Base-by-base conservation (phyloP, 129 eudicot species). In the Kitagawia praeruptora region DNA sequence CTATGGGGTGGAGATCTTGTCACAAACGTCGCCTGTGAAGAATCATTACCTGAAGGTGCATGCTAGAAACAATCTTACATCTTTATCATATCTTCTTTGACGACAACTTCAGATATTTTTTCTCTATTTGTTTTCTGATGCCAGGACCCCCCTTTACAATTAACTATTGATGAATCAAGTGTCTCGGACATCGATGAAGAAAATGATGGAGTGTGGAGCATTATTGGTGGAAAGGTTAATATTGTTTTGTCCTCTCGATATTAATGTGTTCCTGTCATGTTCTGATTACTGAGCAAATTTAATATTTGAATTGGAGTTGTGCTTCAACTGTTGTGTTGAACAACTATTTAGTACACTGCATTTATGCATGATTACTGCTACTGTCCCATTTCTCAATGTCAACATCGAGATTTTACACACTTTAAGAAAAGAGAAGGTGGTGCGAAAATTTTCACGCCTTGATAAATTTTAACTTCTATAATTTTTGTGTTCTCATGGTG, bases 221-320 rank as follows among this genome's bases (percentile, higher is more conserved):
- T 93, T 82, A 92, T 89, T 70, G 97, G 98, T 78, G 98, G 98
- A 61, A 93, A 93, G 96, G 97, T 91, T 64, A 46, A 71, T 81
- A 45, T 73, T 81, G 39, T 21, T 74, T 80, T 78, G n/a, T 75
- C 5, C 28, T 21, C 53, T 63, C 53, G 28, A 5, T 63, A 10
- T 37, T 40, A 25, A 39, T 77, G 18, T 42, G 1, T 78, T 42
- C 58, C 38, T 5, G 16, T n/a, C 39, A 73, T 73, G 77, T 15
- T 78, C 4, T 16, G 15, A 28, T 78, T 67, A 21, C 23, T 66
- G 13, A n/a, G 38, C 42, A 25, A 23, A 34, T n/a, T 34, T 66
- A 18, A 31, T 48, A 18, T 25, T 12, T 67, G 11, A 51, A 53
- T n/a, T 44, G 54, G 54, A 73, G 21, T 41, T 73, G 53, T n/a